Evolutionary conservation across 805 yeast genomes (phyloP).

Genomic region (Torulaspora maleeae): DNA sequence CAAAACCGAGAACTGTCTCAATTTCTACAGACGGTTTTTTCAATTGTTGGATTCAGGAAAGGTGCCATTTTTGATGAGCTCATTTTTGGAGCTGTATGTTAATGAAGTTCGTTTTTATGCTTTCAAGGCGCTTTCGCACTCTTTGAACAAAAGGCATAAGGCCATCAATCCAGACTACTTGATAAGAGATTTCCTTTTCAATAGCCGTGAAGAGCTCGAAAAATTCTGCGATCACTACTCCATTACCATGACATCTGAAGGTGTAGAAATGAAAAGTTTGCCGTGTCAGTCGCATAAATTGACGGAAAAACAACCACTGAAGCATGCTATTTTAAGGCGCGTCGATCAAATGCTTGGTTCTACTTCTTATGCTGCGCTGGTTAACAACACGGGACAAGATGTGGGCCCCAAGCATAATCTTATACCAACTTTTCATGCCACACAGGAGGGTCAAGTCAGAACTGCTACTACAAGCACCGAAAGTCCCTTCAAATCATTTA

Average conservation of each 20-base stretch:
- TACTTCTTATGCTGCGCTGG: conserved; percentile 32
- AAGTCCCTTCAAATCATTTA: too few relatives aligned
- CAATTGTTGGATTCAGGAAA: conserved; percentile 44
- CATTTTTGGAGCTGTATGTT: conserved; percentile 73
- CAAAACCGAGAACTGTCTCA: conserved; percentile 52
- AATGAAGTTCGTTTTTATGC: conserved; percentile 76
- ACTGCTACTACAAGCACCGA: too few relatives aligned
- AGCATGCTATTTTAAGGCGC: conserved; percentile 43
- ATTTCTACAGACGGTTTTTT: conserved; percentile 63
- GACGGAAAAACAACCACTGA: conserved; percentile 40
- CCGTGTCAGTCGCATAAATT: conserved; percentile 36
- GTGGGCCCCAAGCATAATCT: not conserved
- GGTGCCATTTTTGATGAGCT: conserved; percentile 65
- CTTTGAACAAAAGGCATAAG: conserved; percentile 67
- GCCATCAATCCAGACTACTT: conserved; percentile 53
- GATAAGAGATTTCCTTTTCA: conserved; percentile 58
- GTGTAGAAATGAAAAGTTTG: conserved; percentile 44
- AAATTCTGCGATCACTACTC: conserved; percentile 63
- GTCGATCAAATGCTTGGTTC: conserved; percentile 41
- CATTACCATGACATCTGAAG: conserved; percentile 40
- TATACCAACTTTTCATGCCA: not conserved
- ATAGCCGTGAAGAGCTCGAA: conserved; percentile 47
- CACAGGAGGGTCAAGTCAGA: not conserved
- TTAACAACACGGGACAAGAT: conserved; percentile 27
- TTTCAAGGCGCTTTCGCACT: conserved; percentile 56